Evolutionary conservation across 495 filamentous ascomycete genomes (phyloP).

Genomic region (Articulospora tetracladia): DNA sequence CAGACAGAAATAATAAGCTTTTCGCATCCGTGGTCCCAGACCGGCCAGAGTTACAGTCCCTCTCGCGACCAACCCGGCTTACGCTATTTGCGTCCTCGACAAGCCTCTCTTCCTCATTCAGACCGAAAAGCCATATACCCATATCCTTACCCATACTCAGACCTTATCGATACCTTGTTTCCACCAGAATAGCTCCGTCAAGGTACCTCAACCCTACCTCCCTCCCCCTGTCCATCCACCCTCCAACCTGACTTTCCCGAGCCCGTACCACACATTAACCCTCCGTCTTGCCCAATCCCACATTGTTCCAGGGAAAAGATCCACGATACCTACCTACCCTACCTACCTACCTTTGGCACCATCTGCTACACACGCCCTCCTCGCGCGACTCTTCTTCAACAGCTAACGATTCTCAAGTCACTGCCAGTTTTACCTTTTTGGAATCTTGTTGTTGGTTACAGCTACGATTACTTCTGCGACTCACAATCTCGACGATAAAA

Average conservation of each 20-base stretch:
- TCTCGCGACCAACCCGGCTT: background rate
- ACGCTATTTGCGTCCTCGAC: constrained; percentile 3
- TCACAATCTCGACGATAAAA: background rate
- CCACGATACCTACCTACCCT: background rate
- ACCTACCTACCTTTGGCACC: too few relatives aligned
- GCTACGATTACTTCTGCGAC: constrained; percentile 1
- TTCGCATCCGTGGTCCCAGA: background rate
- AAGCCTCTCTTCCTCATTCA: constrained; percentile 1
- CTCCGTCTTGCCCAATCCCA: background rate
- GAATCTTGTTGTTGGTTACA: constrained; percentile 6
- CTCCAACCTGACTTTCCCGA: constrained; percentile 13
- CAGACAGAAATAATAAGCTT: constrained; percentile 1
- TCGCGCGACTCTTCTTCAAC: background rate
- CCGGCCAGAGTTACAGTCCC: background rate
- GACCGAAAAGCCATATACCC: background rate
- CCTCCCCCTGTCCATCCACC: background rate
- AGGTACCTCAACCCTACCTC: background rate
- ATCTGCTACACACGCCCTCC: background rate
- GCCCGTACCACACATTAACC: constrained; percentile 16
- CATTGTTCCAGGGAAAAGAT: background rate
- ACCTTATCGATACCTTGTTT: constrained; percentile 9
- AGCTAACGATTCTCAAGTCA: background rate
- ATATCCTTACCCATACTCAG: background rate
- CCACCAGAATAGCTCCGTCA: background rate
- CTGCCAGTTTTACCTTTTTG: background rate